Evolutionary conservation across 2,329 filamentous ascomycete genomes (phyloP).

Genomic region (Cordyceps cateniannulata): DNA sequence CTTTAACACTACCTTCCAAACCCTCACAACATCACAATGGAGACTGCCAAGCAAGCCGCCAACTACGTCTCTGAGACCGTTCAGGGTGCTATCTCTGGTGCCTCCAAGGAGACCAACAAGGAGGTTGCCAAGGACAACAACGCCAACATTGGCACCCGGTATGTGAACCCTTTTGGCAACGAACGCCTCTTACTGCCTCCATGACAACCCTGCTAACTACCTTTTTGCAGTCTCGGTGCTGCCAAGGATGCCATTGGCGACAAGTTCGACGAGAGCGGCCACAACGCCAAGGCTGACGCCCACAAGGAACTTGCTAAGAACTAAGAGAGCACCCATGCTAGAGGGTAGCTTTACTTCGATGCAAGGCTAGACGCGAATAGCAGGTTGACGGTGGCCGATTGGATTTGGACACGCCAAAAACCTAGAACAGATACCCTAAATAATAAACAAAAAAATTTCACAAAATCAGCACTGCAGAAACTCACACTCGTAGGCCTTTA

Average conservation of each 20-base stretch:
- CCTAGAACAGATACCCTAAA: not conserved
- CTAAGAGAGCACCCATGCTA: slow-evolving; percentile 14
- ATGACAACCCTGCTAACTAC: slow-evolving; percentile 23
- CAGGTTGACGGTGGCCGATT: not conserved
- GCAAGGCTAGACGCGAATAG: not conserved
- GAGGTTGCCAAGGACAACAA: slow-evolving; percentile 57
- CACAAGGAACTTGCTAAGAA: slow-evolving; percentile 33
- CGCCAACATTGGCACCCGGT: slow-evolving; percentile 48
- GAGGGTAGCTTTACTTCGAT: not conserved
- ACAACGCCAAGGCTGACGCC: slow-evolving; percentile 36
- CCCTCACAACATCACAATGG: slow-evolving; percentile 37
- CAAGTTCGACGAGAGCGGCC: slow-evolving; percentile 37
- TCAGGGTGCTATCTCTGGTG: slow-evolving; percentile 49
- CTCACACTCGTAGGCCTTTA: no score
- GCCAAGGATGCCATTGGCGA: slow-evolving; percentile 44
- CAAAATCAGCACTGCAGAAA: no score
- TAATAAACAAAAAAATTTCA: not conserved
- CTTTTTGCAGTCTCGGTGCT: slow-evolving; percentile 31
- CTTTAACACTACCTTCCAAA: slow-evolving; percentile 13
- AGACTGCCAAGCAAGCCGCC: slow-evolving; percentile 51
- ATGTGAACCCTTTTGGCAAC: slow-evolving; percentile 21
- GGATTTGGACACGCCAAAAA: not conserved
- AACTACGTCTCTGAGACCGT: slow-evolving; percentile 65
- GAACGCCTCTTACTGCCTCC: not conserved
- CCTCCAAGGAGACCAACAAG: slow-evolving; percentile 68